phyloP scores from a whole-genome alignment of 2,329 filamentous ascomycete species.

The Paecilomyces sp. region DNA sequence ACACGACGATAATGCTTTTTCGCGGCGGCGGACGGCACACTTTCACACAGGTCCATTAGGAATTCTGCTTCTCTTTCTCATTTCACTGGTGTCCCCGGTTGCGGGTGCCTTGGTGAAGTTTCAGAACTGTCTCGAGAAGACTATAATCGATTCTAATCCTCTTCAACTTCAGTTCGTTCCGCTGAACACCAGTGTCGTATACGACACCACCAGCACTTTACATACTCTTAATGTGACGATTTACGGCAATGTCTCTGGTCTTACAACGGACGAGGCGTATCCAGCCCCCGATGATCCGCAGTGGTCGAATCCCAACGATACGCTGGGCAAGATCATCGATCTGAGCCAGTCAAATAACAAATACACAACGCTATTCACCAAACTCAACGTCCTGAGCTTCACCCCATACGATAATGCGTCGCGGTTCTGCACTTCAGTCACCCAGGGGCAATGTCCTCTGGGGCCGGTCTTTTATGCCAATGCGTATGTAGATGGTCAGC shows the following conservation, averaged over 20 bases:
- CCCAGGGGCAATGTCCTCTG: conserved; percentile 64
- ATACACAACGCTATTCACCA: conserved; percentile 66
- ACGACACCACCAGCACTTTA: conserved; percentile 54
- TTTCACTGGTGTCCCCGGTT: conserved; percentile 31
- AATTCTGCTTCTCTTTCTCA: conserved; percentile 9
- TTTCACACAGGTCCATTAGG: not conserved
- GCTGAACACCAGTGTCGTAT: conserved; percentile 64
- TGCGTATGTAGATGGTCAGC: conserved; percentile 27
- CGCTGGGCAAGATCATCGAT: conserved; percentile 70
- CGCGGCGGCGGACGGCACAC: conserved; percentile 11
- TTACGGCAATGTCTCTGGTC: conserved; percentile 86
- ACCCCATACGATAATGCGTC: conserved; percentile 52
- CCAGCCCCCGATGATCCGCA: conserved; percentile 53
- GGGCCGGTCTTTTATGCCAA: conserved; percentile 62
- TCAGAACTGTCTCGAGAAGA: conserved; percentile 68
- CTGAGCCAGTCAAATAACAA: conserved; percentile 52
- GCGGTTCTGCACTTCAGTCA: conserved; percentile 60
- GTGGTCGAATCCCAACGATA: conserved; percentile 56
- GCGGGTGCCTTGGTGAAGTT: conserved; percentile 66
- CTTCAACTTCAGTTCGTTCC: conserved; percentile 73
- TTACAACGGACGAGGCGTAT: conserved; percentile 49
- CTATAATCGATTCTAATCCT: conserved; percentile 53
- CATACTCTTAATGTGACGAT: conserved; percentile 70
- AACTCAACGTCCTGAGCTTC: conserved; percentile 70
- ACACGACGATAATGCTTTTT: conserved; percentile 11